Conservation (phyloP, 352 stramenopile species). For the Phytophthora melonis region DNA sequence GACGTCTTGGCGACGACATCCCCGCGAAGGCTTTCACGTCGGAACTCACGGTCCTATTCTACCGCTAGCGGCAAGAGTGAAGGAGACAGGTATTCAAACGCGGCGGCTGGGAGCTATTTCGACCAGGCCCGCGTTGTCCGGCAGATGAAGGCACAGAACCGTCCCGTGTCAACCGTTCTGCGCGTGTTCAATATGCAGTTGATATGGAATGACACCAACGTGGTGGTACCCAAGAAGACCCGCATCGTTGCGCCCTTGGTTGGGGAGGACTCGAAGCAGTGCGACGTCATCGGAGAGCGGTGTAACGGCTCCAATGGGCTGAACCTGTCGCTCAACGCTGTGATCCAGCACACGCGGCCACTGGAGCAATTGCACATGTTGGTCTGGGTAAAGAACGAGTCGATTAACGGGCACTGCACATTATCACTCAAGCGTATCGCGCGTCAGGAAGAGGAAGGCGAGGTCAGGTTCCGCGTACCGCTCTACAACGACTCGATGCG, state of each 20-base stretch:
- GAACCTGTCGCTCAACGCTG: constrained; percentile 76
- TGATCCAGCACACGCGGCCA: constrained; percentile 74
- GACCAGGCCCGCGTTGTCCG: constrained; percentile 78
- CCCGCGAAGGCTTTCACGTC: constrained; percentile 26
- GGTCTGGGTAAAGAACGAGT: constrained; percentile 85
- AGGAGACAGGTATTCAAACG: constrained; percentile 37
- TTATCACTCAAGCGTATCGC: constrained; percentile 85
- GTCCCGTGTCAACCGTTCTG: constrained; percentile 73
- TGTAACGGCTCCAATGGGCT: constrained; percentile 57
- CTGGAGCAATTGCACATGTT: constrained; percentile 87
- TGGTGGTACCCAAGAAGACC: constrained; percentile 83
- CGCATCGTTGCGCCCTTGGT: constrained; percentile 79
- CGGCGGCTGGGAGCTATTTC: constrained; percentile 73
- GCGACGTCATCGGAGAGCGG: constrained; percentile 79
- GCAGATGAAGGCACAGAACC: constrained; percentile 63
- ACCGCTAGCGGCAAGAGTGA: constrained; percentile 40
- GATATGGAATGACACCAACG: constrained; percentile 66
- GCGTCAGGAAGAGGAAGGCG: constrained; percentile 66
- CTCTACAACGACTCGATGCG: constrained; percentile 86
- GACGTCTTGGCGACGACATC: constrained; percentile 30
- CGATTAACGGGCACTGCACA: constrained; percentile 81
- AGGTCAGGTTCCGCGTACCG: constrained; percentile 80
- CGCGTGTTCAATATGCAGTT: constrained; percentile 83
- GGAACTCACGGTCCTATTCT: constrained; percentile 66
- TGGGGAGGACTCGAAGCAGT: constrained; percentile 82